Evolutionary conservation across 2,329 filamentous ascomycete species (phyloP), one percentile per base, ranked within the genome.

Genomic region (Madurella fahalii): DNA sequence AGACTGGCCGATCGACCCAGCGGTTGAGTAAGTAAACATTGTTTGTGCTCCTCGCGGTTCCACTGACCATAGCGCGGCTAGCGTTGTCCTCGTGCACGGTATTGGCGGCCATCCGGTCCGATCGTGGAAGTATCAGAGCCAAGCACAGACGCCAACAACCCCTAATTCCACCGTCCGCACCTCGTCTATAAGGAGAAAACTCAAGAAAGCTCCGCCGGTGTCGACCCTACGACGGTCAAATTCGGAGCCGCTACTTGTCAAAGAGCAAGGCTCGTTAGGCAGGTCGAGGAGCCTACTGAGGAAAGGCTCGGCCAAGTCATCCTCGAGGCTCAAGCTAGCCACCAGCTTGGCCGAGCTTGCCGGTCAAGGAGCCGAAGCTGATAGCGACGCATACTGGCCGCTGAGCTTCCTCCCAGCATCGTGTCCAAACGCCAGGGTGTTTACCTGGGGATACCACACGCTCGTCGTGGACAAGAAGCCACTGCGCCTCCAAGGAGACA

Each of bases 71-170:
- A 16, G 39, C 56, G 9, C 11, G 34, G 11, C 13, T 15, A 70
- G 68, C 55, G 65, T 70, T 40, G 56, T 70, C 17, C 58, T 70
- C 47, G 60, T 70, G 25, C 63, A 67, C 11, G 67, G 68, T 20
- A 55, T 67, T 12, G 68, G 68, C 0, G 66, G 66, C 15, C 68
- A 70, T 40, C 67, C 68, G 0, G 63, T 69, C 2, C 61, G 59
- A 20, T 67, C 67, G 17, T 69, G 67, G 67, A 66, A 61, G 37
- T 55, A 18, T 46, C 49, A 20, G 5, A 34, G 45, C 43, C 52
- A 45, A n/a, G 30, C 40, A 9, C 58, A 50, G 2, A 53, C 53
- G 9, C 56, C 52, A 18, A 53, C 45, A n/a, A 51, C 61, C 20
- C 53, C 56, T 5, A 58, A 52, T 30, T 46, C 46, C 16, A 50